Percentiles rank a stretch among this genome's conserved stretches.
Evolutionary conservation across 331 rosid species (phyloP).

Genomic region (Acacia concinna): DNA sequence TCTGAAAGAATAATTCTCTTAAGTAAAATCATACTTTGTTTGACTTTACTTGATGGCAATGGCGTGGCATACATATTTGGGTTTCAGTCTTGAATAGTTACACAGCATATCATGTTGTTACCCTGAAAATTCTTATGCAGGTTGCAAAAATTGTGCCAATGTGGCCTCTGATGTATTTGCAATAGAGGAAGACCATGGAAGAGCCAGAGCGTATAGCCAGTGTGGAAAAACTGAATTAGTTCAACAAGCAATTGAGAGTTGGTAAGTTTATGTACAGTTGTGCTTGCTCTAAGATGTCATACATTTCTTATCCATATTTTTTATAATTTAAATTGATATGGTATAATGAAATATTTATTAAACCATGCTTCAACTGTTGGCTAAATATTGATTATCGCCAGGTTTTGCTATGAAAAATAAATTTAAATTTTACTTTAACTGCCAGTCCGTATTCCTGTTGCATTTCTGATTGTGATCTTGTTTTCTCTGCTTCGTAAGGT

Average conservation of each 20-base stretch:
- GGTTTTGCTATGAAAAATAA: not conserved
- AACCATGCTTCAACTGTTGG: not conserved
- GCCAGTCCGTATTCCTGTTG: not conserved
- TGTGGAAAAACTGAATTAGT: slow-evolving; percentile 54
- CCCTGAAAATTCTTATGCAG: slow-evolving; percentile 43
- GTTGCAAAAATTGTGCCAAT: slow-evolving; percentile 93
- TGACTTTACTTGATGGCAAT: slow-evolving; percentile 15
- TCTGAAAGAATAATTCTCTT: not conserved
- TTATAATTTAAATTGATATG: not conserved
- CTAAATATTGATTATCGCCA: not conserved
- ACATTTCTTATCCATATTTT: not conserved
- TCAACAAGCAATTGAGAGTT: slow-evolving; percentile 85
- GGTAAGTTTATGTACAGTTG: slow-evolving; percentile 47
- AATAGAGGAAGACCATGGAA: slow-evolving; percentile 90
- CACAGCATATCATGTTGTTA: not conserved
- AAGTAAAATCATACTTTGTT: slow-evolving; percentile 1
- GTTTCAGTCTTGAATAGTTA: slow-evolving; percentile 7
- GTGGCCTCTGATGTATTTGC: slow-evolving; percentile 69
- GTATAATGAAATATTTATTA: not conserved
- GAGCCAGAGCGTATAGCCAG: slow-evolving; percentile 83
- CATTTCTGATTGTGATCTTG: not conserved
- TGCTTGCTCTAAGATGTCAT: not conserved
- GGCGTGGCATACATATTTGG: slow-evolving; percentile 7
- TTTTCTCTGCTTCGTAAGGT: not conserved
- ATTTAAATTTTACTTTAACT: not conserved